Percentiles rank a stretch among this genome's conserved stretches.
phyloP scores from a whole-genome alignment of 139 green algal species.

The Chlamydomonas incerta region DNA sequence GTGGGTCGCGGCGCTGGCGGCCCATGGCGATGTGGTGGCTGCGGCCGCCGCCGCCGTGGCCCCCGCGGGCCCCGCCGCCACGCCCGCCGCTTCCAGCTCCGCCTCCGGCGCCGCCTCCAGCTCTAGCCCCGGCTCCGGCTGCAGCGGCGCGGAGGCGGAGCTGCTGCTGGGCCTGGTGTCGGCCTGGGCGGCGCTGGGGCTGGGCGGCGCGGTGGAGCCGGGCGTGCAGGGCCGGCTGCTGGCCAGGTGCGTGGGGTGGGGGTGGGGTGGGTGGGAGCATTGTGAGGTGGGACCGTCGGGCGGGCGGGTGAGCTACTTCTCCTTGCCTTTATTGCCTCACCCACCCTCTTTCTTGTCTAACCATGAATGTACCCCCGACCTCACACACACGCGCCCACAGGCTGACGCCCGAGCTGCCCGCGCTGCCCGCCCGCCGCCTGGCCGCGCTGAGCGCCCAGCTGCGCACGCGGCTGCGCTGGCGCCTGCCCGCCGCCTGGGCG shows the following conservation, averaged over 20 bases:
- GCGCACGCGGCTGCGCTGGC: neutral
- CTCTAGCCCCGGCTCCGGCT: no score
- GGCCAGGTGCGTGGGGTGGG: neutral
- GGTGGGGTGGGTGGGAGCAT: neutral
- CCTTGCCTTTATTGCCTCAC: no score
- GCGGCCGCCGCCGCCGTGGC: neutral
- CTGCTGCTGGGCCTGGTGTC: slow-evolving; percentile 17
- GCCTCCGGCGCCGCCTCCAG: no score
- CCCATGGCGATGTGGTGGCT: neutral
- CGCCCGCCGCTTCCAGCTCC: no score
- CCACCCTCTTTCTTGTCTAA: neutral
- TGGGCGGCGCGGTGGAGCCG: neutral
- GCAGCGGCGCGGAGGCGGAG: neutral
- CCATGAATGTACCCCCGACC: neutral
- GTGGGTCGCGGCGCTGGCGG: no score
- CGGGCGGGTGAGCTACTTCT: neutral
- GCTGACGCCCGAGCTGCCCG: slow-evolving; percentile 6
- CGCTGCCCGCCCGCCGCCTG: neutral
- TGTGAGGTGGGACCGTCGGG: neutral
- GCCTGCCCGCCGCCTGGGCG: slow-evolving; percentile 1
- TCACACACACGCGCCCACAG: neutral
- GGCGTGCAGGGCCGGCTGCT: slow-evolving; percentile 4
- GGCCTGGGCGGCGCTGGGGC: slow-evolving; percentile 10
- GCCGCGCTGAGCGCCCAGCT: neutral
- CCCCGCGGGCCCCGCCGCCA: no score